These are phyloP conservation scores for Coniferiporia sulphurascens DNA, from an alignment of 1,284 basidiomycete genomes.

Conservation along the genomic window DNA sequence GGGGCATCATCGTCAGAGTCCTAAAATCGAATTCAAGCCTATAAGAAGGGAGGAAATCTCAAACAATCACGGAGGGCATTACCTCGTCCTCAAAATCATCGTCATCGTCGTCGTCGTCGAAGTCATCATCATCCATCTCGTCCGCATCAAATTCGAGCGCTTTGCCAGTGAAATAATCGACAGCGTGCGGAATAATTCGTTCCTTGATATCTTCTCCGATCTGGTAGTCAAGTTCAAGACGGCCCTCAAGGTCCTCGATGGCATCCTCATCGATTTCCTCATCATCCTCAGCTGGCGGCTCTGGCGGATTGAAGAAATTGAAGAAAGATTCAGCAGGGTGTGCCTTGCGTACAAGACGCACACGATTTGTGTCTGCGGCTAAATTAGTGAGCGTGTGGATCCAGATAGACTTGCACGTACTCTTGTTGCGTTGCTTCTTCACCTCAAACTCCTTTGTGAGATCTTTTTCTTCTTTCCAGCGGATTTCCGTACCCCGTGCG, in stretches of 20 bases:
- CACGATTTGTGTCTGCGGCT: conserved; percentile 83
- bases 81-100: conserved; percentile 40
- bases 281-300: conserved; percentile 69
- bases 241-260: conserved; percentile 85
- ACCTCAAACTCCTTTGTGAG: conserved; percentile 97
- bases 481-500: conserved; percentile 88
- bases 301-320: conserved; percentile 94
- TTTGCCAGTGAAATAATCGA: conserved; percentile 97
- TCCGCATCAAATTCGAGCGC: conserved; percentile 85
- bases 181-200: conserved; percentile 91
- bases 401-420: conserved; percentile 40
- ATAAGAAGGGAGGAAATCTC: not conserved
- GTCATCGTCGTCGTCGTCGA: conserved; percentile 39
- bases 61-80: conserved; percentile 20
- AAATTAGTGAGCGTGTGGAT: conserved; percentile 5
- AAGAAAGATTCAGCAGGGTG: conserved; percentile 91
- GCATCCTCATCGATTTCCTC: conserved; percentile 75
- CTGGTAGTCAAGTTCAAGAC: conserved; percentile 96
- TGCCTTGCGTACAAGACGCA: conserved; percentile 87
- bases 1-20: not conserved
- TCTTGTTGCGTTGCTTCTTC: conserved; percentile 99
- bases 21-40: not conserved
- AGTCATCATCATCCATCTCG: conserved; percentile 68
- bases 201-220: conserved; percentile 99
- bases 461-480: conserved; percentile 98